These are phyloP conservation scores for Fragilaria crotonensis DNA, from an alignment of 108 stramenopile species.

Conservation along the genomic window DNA sequence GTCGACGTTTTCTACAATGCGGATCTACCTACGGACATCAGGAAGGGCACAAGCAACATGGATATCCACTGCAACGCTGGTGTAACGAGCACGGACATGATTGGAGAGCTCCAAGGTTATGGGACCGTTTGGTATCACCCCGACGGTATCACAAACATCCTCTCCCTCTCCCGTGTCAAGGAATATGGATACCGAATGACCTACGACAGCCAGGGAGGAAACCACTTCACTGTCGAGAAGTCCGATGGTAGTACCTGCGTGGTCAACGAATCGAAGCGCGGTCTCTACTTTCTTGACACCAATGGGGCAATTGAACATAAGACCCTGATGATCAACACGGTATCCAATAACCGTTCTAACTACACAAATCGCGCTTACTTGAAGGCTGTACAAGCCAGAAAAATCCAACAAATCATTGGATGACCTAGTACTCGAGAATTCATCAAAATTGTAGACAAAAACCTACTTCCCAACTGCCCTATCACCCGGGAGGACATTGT, in stretches of 20 bases:
- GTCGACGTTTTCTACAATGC: constrained; percentile 18
- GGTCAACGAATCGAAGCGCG: constrained; percentile 15
- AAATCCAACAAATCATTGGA: constrained; percentile 2
- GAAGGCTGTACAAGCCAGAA: constrained; percentile 1
- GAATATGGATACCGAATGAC: constrained; percentile 9
- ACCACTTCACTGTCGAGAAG: constrained; percentile 4
- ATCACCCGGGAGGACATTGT: constrained; percentile 17
- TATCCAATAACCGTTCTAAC: neutral
- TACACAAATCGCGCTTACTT: constrained; percentile 5
- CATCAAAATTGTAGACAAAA: constrained; percentile 14
- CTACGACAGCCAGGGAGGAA: constrained; percentile 14
- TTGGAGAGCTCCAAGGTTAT: constrained; percentile 18
- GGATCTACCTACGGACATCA: constrained; percentile 22
- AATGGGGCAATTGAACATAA: constrained; percentile 4
- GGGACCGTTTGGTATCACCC: constrained; percentile 32
- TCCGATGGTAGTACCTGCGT: constrained; percentile 1
- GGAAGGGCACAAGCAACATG: neutral
- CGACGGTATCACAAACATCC: constrained; percentile 30
- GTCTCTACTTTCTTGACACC: constrained; percentile 22
- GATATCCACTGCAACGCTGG: constrained; percentile 26
- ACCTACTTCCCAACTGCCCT: constrained; percentile 25
- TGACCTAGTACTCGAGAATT: constrained; percentile 2
- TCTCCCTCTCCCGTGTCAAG: constrained; percentile 25
- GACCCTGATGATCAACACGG: too few species aligned
- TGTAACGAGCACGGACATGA: constrained; percentile 4